Percentiles rank a stretch among this genome's conserved stretches.
phyloP scores from a whole-genome alignment of 108 stramenopile species.

The Aureococcus anophagefferens region DNA sequence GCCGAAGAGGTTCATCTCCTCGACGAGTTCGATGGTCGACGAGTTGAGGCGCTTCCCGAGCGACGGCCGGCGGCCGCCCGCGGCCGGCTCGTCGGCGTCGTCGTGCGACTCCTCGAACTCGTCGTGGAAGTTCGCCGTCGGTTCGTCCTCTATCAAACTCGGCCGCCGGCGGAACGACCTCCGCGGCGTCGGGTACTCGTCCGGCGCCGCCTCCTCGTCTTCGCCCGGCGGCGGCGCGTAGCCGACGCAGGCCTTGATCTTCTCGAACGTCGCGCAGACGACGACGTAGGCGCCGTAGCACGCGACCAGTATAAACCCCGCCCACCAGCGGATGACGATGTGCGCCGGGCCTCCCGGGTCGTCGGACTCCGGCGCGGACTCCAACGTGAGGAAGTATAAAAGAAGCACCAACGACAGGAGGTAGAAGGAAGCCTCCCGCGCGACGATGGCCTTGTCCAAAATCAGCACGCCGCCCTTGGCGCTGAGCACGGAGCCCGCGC shows the following conservation, averaged over 20 bases:
- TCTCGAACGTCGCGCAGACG: slow-evolving; percentile 53
- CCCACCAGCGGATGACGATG: slow-evolving; percentile 48
- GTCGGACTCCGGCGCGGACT: no score
- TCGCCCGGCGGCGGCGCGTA: background rate
- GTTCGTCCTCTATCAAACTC: background rate
- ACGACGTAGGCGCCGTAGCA: slow-evolving; percentile 58
- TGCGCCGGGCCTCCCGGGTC: slow-evolving; percentile 36
- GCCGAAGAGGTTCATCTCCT: no score
- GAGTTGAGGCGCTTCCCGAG: no score
- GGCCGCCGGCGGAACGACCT: no score
- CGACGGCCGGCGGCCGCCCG: no score
- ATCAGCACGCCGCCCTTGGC: slow-evolving; percentile 2
- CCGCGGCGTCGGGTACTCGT: no score
- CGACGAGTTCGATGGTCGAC: no score
- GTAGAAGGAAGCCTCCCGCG: slow-evolving; percentile 62
- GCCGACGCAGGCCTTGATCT: slow-evolving; percentile 1
- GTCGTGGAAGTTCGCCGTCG: background rate
- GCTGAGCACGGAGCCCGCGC: slow-evolving; percentile 50
- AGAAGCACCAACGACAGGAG: slow-evolving; percentile 46
- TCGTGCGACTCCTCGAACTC: background rate
- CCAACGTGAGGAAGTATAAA: slow-evolving; percentile 11
- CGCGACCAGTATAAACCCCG: slow-evolving; percentile 50
- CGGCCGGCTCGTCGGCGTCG: background rate
- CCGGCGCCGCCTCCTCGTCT: background rate
- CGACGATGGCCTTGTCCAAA: slow-evolving; percentile 47